Percentiles rank a stretch among this genome's conserved stretches.
Evolutionary conservation across 2,329 filamentous ascomycete genomes (phyloP).

Genomic region (Trichoderma sp.): DNA sequence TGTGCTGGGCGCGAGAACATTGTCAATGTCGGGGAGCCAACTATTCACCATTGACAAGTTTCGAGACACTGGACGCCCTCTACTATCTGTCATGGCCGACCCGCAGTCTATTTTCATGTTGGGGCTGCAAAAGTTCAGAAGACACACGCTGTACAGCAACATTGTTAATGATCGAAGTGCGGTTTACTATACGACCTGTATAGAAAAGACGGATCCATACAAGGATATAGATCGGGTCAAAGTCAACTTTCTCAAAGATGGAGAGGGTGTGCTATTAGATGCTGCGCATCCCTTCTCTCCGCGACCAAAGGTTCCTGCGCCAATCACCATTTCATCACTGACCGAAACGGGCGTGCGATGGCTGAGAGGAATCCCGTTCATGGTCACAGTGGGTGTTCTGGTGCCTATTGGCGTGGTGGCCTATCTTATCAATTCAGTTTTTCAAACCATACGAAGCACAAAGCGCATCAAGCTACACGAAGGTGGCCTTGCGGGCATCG

Average conservation of each 20-base stretch:
- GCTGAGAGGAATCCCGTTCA: conserved; percentile 61
- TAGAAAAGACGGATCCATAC: conserved; percentile 78
- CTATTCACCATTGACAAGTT: conserved; percentile 87
- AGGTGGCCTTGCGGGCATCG: conserved; percentile 65
- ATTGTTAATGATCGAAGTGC: conserved; percentile 83
- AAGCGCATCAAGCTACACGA: conserved; percentile 77
- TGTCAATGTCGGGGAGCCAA: conserved; percentile 83
- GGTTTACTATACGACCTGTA: conserved; percentile 79
- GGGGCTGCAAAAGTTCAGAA: conserved; percentile 73
- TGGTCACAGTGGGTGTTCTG: conserved; percentile 66
- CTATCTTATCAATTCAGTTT: conserved; percentile 72
- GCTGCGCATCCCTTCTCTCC: conserved; percentile 60
- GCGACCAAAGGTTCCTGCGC: conserved; percentile 39
- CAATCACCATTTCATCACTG: conserved; percentile 38
- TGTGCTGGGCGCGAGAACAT: conserved; percentile 74
- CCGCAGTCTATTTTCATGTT: conserved; percentile 82
- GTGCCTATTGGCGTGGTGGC: conserved; percentile 71
- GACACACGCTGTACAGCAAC: conserved; percentile 80
- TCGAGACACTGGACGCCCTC: conserved; percentile 75
- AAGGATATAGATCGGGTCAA: conserved; percentile 65
- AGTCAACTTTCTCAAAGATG: conserved; percentile 73
- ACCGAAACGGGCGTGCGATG: conserved; percentile 38
- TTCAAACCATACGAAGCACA: conserved; percentile 75
- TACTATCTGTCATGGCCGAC: conserved; percentile 81
- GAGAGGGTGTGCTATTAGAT: conserved; percentile 75